Evolutionary conservation across 331 rosid species (phyloP), one percentile per base, ranked within the genome.

Genomic region (Phaseolus coccineus): DNA sequence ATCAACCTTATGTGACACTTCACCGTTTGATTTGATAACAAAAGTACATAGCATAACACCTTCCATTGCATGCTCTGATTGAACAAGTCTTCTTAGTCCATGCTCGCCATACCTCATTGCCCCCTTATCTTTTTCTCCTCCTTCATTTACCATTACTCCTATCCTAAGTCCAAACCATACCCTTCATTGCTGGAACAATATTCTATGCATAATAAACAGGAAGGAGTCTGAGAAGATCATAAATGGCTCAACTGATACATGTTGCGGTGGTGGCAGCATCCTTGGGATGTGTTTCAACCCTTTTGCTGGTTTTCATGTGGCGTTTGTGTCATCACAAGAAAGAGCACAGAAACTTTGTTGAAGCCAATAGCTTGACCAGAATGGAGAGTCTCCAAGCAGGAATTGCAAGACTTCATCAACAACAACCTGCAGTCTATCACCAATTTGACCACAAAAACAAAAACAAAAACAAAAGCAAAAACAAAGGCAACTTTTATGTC

Each of bases 61-160:
- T 55, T 80, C 75, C 27, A 51, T 33, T 69, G 80, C 88, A 73
- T 80, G 84, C 82, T 88, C 83, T 89, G 81, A 84, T 78, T 89
- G 85, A 94, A 82, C 84, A 31, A 83, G 82, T 83, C 87, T n/a
- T 83, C 87, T n/a, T 40, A 55, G 87, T 85, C 93, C 84, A 85
- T 84, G 83, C 85, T 67, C 56, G 24, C 53, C 55, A 69, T 35
- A 50, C 73, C 50, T 64, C 19, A 70, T 72, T 73, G 40, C 73
- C 81, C 31, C 27, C 65, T 77, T 37, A 30, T 76, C 52, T 57
- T 72, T 73, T 58, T 46, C 48, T 63, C n/a, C 8, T 64, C 69
- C 42, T 70, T 42, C 86, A 27, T 42, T 8, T 71, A 27, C 72
- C 51, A 78, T 76, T 30, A 69, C 76, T 57, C 76, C 22, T 19